Evolutionary conservation across 192 early-diverging fungal genomes (phyloP), one percentile per base, ranked within the genome.

Genomic region (Linnemannia exigua): DNA sequence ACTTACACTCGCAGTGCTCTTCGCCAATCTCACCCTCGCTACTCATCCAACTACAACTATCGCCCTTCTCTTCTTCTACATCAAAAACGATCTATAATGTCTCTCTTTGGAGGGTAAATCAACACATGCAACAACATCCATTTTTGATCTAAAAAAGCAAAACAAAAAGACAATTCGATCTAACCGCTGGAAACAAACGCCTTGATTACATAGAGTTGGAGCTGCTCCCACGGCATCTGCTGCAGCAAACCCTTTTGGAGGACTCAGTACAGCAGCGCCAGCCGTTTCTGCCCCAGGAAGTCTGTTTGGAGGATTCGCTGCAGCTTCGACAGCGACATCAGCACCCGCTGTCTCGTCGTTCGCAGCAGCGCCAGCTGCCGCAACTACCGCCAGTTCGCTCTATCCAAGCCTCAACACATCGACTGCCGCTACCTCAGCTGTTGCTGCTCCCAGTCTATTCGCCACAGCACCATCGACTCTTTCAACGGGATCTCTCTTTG

Each of bases 361-460:
- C 28, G 31, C 33, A 51, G 31, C 69, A 16, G 19, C 63, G 31
- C 70, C 67, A 35, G 25, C 52, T 25, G 16, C 83, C 7, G 66
- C 74, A 25, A 33, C 80, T 2, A 48, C 74, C 12, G 25, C 77
- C 3, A 58, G 71, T 20, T 58, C 76, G 15, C 70, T 74, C 25
- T 84, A 28, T 44, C 72, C 77, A 5, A 51, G n/a, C 52, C 38
- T 79, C 1, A 54, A 66, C 1, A 20, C 52, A 7, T 25, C 72
- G n/a, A 46, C 77, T 19, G 15, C 74, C 2, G 31, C 76, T 9
- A 61, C 72, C 16, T 36, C 82, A 16, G 58, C 76, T 36, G 36
- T 72, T 54, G 33, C 72, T 17, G 72, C 72, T 0, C 81, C 81
- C 0, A 81, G 79, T 48, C 68, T 81, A 3, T 81, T 81, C 69